phyloP scores from a whole-genome alignment of 306 rosid genomes.

The Fragaria vesca region DNA sequence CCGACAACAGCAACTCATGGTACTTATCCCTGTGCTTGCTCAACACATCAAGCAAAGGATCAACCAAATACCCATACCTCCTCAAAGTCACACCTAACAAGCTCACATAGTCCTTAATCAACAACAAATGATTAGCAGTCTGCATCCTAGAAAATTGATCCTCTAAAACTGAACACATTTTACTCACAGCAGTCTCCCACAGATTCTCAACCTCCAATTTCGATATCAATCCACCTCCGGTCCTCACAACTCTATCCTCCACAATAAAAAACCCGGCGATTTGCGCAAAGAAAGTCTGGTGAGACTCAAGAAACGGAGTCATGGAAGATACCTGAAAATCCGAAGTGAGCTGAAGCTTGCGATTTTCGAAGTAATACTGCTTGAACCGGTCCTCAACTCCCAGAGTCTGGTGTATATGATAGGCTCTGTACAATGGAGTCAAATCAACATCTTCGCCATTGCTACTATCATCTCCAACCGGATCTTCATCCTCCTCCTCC shows the following conservation, averaged over 20 bases:
- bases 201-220: slow-evolving; percentile 93
- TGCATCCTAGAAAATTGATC: slow-evolving; percentile 99
- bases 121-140: slow-evolving; percentile 88
- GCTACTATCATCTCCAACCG: slow-evolving; percentile 40
- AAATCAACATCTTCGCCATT: slow-evolving; percentile 77
- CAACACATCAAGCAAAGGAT: slow-evolving; percentile 89
- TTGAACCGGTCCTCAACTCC: slow-evolving; percentile 92
- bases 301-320: slow-evolving; percentile 98
- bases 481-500: slow-evolving; percentile 88
- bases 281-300: slow-evolving; percentile 94
- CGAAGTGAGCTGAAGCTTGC: slow-evolving; percentile 93
- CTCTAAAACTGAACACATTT: slow-evolving; percentile 98
- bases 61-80: slow-evolving; percentile 90
- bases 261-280: slow-evolving; percentile 96
- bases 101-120: slow-evolving; percentile 97
- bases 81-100: slow-evolving; percentile 84
- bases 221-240: slow-evolving; percentile 87
- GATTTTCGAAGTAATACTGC: slow-evolving; percentile 83
- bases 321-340: slow-evolving; percentile 98
- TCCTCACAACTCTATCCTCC: slow-evolving; percentile 87
- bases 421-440: slow-evolving; percentile 83
- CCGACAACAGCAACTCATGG: slow-evolving; percentile 86
- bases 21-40: slow-evolving; percentile 98
- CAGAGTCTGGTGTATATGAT: slow-evolving; percentile 85
- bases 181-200: slow-evolving; percentile 97